Conservation (phyloP, 2,329 filamentous ascomycete genomes). For the Neofusicoccum laricinum region DNA sequence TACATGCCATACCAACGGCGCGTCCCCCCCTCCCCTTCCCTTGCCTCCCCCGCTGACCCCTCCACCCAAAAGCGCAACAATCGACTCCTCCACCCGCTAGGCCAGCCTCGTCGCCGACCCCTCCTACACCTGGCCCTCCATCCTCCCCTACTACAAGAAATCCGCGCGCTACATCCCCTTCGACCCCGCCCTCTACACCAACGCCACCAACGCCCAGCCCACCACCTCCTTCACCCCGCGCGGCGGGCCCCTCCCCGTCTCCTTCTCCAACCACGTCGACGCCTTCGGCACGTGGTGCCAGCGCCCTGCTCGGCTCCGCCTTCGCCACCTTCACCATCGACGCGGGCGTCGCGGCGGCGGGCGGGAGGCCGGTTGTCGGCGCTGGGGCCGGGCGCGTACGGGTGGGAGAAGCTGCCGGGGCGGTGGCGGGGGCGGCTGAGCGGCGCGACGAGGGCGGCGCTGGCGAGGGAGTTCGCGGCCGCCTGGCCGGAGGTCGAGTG, state of each 20-base stretch:
- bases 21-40: no score
- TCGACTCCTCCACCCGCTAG: conserved; percentile 19
- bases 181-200: conserved; percentile 20
- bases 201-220: conserved; percentile 24
- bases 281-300: conserved; percentile 20
- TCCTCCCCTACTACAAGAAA: conserved; percentile 22
- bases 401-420: conserved; percentile 25
- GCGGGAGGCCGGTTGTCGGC: conserved; percentile 23
- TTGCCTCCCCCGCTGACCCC: no score
- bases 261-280: conserved; percentile 28
- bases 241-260: conserved; percentile 25
- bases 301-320: conserved; percentile 20
- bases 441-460: conserved; percentile 7
- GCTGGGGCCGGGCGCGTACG: conserved; percentile 23
- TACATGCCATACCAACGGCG: not conserved
- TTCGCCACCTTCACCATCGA: conserved; percentile 20
- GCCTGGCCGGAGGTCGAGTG: conserved; percentile 31
- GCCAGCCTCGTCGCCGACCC: conserved; percentile 22
- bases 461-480: conserved; percentile 19
- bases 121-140: conserved; percentile 19
- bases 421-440: conserved; percentile 16
- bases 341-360: conserved; percentile 28
- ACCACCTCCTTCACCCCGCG: conserved; percentile 19
- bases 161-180: conserved; percentile 25
- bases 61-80: no score